Conservation (phyloP, 2,329 filamentous ascomycete genomes). For the Byssochlamys sp. region DNA sequence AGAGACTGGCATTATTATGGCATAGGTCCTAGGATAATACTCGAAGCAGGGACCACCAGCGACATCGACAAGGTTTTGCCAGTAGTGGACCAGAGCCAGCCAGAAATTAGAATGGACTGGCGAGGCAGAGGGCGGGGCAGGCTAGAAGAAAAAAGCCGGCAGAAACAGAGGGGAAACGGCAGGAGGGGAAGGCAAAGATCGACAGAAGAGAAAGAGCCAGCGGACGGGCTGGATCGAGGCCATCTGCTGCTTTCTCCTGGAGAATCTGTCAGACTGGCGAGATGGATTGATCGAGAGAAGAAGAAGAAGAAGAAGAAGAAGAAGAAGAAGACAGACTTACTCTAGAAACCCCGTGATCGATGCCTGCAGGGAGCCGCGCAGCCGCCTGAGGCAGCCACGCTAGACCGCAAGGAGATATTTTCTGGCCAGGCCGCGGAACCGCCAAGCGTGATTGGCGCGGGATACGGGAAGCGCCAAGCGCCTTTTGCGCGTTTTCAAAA, state of each 20-base stretch:
- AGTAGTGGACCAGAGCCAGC: background rate
- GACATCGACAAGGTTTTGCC: background rate
- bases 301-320: background rate
- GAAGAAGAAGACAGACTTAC: background rate
- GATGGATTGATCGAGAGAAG: background rate
- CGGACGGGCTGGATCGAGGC: background rate
- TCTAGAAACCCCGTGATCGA: background rate
- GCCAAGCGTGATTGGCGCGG: background rate
- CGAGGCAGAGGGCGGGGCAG: background rate
- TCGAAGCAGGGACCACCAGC: background rate
- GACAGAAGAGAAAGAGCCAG: background rate
- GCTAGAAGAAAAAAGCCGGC: conserved; percentile 1
- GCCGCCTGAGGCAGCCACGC: background rate
- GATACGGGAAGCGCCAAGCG: background rate
- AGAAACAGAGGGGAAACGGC: background rate
- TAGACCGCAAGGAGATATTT: background rate
- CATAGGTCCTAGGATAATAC: background rate
- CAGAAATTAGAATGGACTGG: background rate
- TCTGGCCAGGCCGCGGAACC: background rate
- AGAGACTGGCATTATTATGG: background rate
- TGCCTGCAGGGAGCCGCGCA: background rate
- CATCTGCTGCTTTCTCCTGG: background rate
- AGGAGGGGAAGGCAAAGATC: background rate
- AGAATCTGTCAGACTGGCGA: background rate
- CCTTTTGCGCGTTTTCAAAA: background rate